Evolutionary conservation across 768 basidiomycete species (phyloP), one percentile per base, ranked within the genome.

Genomic region (Leccinum fibrillosum): DNA sequence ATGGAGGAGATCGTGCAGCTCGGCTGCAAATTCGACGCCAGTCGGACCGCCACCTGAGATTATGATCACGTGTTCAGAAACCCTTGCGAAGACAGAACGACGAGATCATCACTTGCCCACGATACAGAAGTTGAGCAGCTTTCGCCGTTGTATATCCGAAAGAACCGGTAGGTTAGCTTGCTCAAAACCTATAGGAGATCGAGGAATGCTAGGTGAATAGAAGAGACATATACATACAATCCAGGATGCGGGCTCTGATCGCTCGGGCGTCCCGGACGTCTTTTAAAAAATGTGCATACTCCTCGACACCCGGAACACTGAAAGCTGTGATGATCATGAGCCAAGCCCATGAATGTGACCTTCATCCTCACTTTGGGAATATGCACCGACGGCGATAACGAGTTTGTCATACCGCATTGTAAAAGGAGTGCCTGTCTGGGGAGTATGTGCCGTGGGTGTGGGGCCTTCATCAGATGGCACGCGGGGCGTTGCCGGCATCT

Each of bases 1-100:
- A 58, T 85, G 82, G 32, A 92, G 74, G 1, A 93, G 77, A 69
- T 94, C 91, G 63, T 90, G 85, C 49, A 94, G 69, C 69, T 93
- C 92, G 9, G 91, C 90, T 0, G 90, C 81, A 64, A 92, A 93
- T 71, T 93, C 92, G 47, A 92, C 86, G 12, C 90, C 89, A 10
- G 88, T 89, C 0, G 86, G 88, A 7, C 88, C 88, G 32, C 86
- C 86, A n/a, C 87, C 86, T 87, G 56, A 35, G 44, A 34, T 32
- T 32, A 49, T 23, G 19, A 19, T 58, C 23, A 55, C 37, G 42
- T 55, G 57, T 54, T 60, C 15, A 62, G 44, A 58, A 56, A 6
- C 17, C 19, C 32, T 26, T 54, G 17, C 44, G 55, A 51, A 53
- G 26, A 6, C 12, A 48, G 28, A 53, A 26, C n/a, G 34, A 26